Conservation (phyloP, 441 rosid genomes). For the Euphorbia celastroides region DNA sequence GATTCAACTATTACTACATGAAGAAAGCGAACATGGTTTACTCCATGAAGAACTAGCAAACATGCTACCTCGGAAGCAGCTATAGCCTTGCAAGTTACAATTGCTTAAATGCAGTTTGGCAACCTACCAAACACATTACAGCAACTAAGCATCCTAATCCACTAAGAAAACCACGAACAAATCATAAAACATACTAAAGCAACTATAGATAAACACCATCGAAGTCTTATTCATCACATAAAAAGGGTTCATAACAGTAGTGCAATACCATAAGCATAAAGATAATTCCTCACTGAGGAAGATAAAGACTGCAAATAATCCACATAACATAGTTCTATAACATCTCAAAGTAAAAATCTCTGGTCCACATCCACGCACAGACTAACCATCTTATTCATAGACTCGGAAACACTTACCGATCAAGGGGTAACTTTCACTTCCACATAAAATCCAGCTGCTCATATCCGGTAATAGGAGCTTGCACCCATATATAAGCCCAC, state of each 20-base stretch:
- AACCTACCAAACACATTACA: no score
- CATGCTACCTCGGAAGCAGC: no score
- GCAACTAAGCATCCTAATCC: no score
- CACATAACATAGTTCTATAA: conserved; percentile 6
- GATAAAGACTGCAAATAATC: not conserved
- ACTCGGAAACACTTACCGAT: conserved; percentile 1
- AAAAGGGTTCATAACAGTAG: not conserved
- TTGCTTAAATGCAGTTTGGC: not conserved
- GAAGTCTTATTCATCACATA: not conserved
- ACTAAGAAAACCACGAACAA: no score
- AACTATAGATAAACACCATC: not conserved
- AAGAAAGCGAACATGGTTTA: no score
- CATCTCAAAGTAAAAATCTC: not conserved
- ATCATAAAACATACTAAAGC: not conserved
- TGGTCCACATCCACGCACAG: not conserved
- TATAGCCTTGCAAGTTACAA: no score
- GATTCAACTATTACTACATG: no score
- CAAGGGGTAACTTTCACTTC: not conserved
- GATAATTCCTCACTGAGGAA: not conserved
- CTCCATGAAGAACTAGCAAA: no score
- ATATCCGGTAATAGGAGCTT: not conserved
- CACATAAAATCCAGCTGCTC: conserved; percentile 16
- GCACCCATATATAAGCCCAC: conserved; percentile 2
- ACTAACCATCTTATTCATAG: not conserved
- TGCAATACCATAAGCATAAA: conserved; percentile 6